A percentile compares a stretch with the other conserved stretches of the same genome.
These are phyloP conservation scores for Dryadomyces quercus-mongolicae DNA, from an alignment of 2,329 filamentous ascomycete genomes.

Conservation along the genomic window DNA sequence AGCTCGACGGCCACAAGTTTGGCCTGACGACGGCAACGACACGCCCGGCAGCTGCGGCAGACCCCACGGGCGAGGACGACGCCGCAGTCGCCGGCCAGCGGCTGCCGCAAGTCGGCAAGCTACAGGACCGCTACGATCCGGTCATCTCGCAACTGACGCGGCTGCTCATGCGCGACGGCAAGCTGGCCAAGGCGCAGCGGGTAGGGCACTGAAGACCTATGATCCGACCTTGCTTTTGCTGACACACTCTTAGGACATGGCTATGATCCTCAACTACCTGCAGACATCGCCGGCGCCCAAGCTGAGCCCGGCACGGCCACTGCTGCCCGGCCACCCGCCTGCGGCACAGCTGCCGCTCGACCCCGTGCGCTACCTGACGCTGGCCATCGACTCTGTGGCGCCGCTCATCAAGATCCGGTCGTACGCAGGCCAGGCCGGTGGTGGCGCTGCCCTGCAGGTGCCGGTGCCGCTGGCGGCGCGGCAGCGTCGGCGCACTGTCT, in stretches of 20 bases:
- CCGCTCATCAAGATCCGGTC: slow-evolving; percentile 72
- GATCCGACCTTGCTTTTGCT: not conserved
- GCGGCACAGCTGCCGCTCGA: slow-evolving; percentile 73
- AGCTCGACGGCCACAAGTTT: slow-evolving; percentile 58
- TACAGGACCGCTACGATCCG: slow-evolving; percentile 76
- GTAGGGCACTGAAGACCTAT: too few relatives aligned
- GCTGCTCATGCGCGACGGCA: slow-evolving; percentile 82
- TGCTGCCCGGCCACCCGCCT: slow-evolving; percentile 67
- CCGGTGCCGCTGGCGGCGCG: slow-evolving; percentile 65
- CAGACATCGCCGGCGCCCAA: slow-evolving; percentile 73
- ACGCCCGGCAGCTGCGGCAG: not conserved
- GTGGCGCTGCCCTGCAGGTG: slow-evolving; percentile 72
- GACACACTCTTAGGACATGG: slow-evolving; percentile 63
- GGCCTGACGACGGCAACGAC: slow-evolving; percentile 42
- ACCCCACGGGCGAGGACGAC: not conserved
- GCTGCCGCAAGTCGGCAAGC: slow-evolving; percentile 46
- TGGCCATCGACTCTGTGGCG: slow-evolving; percentile 86
- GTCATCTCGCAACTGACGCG: slow-evolving; percentile 80
- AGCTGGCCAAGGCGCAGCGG: slow-evolving; percentile 79
- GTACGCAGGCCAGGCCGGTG: slow-evolving; percentile 69
- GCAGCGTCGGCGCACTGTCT: slow-evolving; percentile 65
- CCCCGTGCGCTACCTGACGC: slow-evolving; percentile 76
- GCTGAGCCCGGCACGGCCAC: slow-evolving; percentile 55
- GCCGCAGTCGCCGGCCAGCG: not conserved
- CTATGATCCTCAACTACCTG: slow-evolving; percentile 68